Evolutionary conservation across 1,284 basidiomycete species (phyloP).

Genomic region (Omphalotus olearius): DNA sequence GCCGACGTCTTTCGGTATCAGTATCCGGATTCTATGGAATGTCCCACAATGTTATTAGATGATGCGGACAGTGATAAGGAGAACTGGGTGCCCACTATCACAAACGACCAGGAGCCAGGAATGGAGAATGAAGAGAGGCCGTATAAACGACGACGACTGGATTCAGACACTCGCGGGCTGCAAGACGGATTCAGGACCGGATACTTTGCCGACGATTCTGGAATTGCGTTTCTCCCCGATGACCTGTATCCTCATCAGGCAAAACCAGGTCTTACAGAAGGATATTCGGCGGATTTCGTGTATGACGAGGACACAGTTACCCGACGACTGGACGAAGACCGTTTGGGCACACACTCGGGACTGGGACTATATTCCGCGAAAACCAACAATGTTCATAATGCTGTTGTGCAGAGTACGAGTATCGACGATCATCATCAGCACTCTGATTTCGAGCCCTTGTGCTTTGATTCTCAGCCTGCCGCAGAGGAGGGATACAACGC

Average conservation of each 20-base stretch:
- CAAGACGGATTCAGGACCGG: not conserved
- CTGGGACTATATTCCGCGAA: too few species aligned
- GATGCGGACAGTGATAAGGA: constrained; percentile 16
- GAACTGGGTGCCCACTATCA: constrained; percentile 6
- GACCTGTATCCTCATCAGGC: not conserved
- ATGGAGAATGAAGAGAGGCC: too few species aligned
- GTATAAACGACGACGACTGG: too few species aligned
- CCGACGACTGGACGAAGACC: too few species aligned
- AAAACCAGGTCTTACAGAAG: too few species aligned
- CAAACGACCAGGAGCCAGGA: not conserved
- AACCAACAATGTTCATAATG: too few species aligned
- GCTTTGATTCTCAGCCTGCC: constrained; percentile 17
- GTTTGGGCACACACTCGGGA: too few species aligned
- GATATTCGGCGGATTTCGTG: too few species aligned
- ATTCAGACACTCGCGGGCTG: not conserved
- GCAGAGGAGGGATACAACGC: constrained; percentile 7
- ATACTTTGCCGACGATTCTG: constrained; percentile 22
- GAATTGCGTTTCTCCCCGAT: constrained; percentile 17
- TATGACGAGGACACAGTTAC: too few species aligned
- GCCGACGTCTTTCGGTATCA: too few species aligned
- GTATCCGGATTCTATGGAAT: too few species aligned
- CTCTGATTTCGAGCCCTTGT: constrained; percentile 11
- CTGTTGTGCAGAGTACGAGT: not conserved
- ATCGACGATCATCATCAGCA: not conserved
- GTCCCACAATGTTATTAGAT: not conserved